These are phyloP conservation scores for Pseudonitzschia multiseries DNA, from an alignment of 108 stramenopile genomes.

Conservation along the genomic window DNA sequence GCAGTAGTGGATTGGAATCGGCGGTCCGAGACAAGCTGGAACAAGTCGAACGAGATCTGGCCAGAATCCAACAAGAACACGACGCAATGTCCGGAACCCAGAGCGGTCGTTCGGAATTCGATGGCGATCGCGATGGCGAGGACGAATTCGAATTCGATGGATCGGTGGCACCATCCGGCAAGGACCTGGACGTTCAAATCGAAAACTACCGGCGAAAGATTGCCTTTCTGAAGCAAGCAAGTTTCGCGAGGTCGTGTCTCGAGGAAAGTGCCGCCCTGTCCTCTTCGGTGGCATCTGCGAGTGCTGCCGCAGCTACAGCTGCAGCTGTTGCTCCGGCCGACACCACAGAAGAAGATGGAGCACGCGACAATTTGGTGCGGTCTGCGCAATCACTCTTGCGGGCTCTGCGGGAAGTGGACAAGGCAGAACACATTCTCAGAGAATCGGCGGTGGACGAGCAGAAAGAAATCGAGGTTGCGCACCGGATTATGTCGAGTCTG, in stretches of 20 bases:
- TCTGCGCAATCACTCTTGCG: conserved; percentile 28
- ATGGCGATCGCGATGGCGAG: not conserved
- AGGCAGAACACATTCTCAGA: conserved; percentile 26
- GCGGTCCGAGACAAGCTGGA: conserved; percentile 42
- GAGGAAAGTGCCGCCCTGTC: conserved; percentile 38
- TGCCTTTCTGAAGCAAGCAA: conserved; percentile 50
- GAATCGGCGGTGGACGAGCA: not conserved
- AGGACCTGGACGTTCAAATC: not conserved
- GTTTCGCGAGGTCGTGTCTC: conserved; percentile 38
- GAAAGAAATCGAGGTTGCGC: conserved; percentile 18
- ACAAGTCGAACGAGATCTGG: conserved; percentile 44
- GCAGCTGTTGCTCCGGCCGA: too few species aligned
- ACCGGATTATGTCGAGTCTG: conserved; percentile 34
- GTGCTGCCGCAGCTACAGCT: not conserved
- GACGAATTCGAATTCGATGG: too few species aligned
- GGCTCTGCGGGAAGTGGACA: conserved; percentile 25
- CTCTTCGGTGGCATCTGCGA: not conserved
- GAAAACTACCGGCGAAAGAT: conserved; percentile 22
- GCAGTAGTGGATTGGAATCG: conserved; percentile 26
- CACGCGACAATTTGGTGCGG: conserved; percentile 28
- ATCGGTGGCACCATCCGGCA: not conserved
- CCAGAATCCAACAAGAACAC: conserved; percentile 8
- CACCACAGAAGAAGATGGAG: not conserved
- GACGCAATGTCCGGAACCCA: not conserved
- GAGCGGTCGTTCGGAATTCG: not conserved